Percentiles rank a stretch among this genome's conserved stretches.
phyloP scores from a whole-genome alignment of 2,329 filamentous ascomycete genomes.

The Aspergillus aculeatinus region DNA sequence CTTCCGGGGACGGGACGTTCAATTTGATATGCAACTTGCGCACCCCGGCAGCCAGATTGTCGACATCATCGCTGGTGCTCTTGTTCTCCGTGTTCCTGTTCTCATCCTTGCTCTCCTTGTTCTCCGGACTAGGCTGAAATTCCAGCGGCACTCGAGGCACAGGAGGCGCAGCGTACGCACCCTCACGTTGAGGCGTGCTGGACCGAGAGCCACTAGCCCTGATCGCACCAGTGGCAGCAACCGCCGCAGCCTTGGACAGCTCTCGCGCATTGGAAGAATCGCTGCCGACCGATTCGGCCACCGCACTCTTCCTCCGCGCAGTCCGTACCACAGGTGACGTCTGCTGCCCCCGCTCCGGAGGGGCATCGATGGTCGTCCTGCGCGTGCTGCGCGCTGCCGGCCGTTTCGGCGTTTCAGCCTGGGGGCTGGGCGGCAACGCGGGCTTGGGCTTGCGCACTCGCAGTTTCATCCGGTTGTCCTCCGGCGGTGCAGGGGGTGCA shows the following conservation, averaged over 20 bases:
- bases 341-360: slow-evolving; percentile 27
- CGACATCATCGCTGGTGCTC: slow-evolving; percentile 39
- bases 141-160: slow-evolving; percentile 44
- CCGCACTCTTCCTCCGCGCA: slow-evolving; percentile 31
- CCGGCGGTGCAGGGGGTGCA: slow-evolving; percentile 18
- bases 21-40: slow-evolving; percentile 57
- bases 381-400: slow-evolving; percentile 51
- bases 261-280: neutral
- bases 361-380: slow-evolving; percentile 61
- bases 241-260: neutral
- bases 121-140: slow-evolving; percentile 21
- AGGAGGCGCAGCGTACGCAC: slow-evolving; percentile 41
- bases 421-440: slow-evolving; percentile 48
- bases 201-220: slow-evolving; percentile 59
- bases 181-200: slow-evolving; percentile 37
- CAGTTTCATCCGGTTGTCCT: slow-evolving; percentile 67
- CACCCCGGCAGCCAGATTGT: slow-evolving; percentile 53
- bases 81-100: too few species aligned
- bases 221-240: slow-evolving; percentile 51
- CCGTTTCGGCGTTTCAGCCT: slow-evolving; percentile 56
- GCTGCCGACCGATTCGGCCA: neutral
- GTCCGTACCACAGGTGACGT: slow-evolving; percentile 23
- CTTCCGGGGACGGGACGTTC: slow-evolving; percentile 58
- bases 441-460: slow-evolving; percentile 64
- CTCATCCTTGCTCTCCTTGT: neutral